phyloP scores from a whole-genome alignment of 2,329 filamentous ascomycete genomes.

The Metarhizium rileyi region DNA sequence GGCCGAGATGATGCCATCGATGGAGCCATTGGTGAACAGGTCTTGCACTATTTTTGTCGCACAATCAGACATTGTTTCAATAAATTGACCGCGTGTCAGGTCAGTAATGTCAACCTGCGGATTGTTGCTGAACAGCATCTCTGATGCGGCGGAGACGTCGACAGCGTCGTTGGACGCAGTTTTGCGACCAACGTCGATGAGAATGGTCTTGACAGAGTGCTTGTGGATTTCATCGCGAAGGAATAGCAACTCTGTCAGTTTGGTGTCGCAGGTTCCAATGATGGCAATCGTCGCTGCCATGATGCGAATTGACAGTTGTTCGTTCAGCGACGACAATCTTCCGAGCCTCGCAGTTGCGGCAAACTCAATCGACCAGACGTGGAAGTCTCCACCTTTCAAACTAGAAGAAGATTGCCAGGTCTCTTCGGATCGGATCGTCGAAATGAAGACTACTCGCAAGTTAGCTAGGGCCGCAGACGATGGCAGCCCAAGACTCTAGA shows the following conservation, averaged over 20 bases:
- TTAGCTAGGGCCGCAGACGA: no score
- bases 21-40: constrained; percentile 24
- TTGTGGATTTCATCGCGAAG: constrained; percentile 36
- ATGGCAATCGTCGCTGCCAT: constrained; percentile 35
- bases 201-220: constrained; percentile 10
- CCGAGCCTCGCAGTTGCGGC: no score
- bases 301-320: background rate
- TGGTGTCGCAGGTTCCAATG: constrained; percentile 57
- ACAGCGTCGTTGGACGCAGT: constrained; percentile 34
- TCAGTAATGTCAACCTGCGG: constrained; percentile 21
- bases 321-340: no score
- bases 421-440: no score
- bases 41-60: constrained; percentile 32
- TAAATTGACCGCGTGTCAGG: constrained; percentile 43
- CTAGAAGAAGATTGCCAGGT: no score
- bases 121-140: constrained; percentile 28
- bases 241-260: constrained; percentile 48
- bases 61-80: constrained; percentile 43
- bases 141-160: constrained; percentile 32
- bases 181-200: constrained; percentile 38
- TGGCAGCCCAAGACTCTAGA: no score
- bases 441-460: no score
- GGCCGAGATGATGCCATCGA: constrained; percentile 49
- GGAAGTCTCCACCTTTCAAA: no score
- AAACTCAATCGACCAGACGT: no score